Percentiles rank a stretch among this genome's conserved stretches.
These are phyloP conservation scores for Aspergillus avenaceus DNA, from an alignment of 495 filamentous ascomycete genomes.

Conservation along the genomic window DNA sequence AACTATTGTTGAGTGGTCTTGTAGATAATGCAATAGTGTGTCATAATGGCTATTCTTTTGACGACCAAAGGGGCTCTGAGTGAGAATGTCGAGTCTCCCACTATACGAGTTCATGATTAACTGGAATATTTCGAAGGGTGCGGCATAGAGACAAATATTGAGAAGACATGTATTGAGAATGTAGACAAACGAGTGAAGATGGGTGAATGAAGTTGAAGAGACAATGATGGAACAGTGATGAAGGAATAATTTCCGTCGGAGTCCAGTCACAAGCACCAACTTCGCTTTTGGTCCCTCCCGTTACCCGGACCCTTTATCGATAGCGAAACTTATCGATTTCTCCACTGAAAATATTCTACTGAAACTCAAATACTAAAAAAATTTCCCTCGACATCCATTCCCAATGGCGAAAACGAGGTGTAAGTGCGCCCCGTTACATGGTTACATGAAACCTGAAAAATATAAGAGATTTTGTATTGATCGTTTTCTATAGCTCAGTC, in stretches of 20 bases:
- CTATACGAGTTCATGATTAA: slow-evolving; percentile 41
- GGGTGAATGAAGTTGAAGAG: too few relatives aligned
- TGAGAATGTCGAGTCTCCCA: slow-evolving; percentile 31
- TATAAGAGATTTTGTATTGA: slow-evolving; percentile 14
- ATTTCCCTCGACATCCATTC: slow-evolving; percentile 1
- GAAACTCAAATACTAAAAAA: slow-evolving; percentile 1
- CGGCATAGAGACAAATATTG: slow-evolving; percentile 19
- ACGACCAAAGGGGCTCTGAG: slow-evolving; percentile 25
- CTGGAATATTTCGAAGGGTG: slow-evolving; percentile 10
- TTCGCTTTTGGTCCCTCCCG: slow-evolving; percentile 26
- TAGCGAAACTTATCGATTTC: slow-evolving; percentile 6
- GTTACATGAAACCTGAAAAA: not conserved
- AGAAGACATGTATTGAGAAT: slow-evolving; percentile 16
- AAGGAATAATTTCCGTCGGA: not conserved
- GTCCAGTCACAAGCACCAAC: slow-evolving; percentile 7
- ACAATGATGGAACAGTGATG: not conserved
- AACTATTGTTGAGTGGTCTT: slow-evolving; percentile 23
- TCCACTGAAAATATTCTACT: slow-evolving; percentile 30
- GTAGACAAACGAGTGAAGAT: slow-evolving; percentile 4
- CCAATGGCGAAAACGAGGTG: slow-evolving; percentile 50
- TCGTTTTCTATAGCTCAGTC: slow-evolving; percentile 32
- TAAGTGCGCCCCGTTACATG: slow-evolving; percentile 12
- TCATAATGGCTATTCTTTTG: slow-evolving; percentile 34
- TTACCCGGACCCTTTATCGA: not conserved
- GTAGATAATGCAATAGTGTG: slow-evolving; percentile 20